Evolutionary conservation across 169 alveolate genomes (phyloP).

Genomic region (Neospora caninum): DNA sequence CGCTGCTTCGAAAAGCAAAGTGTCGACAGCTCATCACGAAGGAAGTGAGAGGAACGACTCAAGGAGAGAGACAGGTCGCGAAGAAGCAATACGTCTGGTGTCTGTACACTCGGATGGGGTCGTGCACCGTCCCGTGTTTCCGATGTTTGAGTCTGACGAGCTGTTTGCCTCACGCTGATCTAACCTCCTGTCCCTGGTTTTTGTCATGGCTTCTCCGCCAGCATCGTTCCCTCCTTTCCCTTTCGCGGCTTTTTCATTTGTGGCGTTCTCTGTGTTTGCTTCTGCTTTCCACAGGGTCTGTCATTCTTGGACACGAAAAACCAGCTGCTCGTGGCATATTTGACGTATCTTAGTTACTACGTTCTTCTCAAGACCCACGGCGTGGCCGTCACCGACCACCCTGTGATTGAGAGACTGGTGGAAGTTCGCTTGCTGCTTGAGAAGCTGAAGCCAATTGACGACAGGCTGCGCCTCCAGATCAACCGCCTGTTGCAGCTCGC

Average conservation of each 20-base stretch:
- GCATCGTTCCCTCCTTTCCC: too few relatives aligned
- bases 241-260: not conserved
- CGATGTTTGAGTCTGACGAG: too few relatives aligned
- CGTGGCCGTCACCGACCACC: conserved; percentile 75
- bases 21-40: conserved; percentile 70
- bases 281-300: conserved; percentile 70
- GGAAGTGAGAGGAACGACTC: conserved; percentile 58
- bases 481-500: conserved; percentile 66
- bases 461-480: conserved; percentile 74
- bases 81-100: too few relatives aligned
- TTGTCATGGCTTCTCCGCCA: too few relatives aligned
- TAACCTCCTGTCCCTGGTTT: too few relatives aligned
- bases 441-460: conserved; percentile 79
- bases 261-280: not conserved
- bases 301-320: conserved; percentile 77
- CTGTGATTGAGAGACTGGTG: conserved; percentile 77
- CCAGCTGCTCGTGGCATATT: conserved; percentile 77
- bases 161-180: too few relatives aligned
- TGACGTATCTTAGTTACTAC: conserved; percentile 77
- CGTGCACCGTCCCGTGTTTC: too few relatives aligned
- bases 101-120: too few relatives aligned
- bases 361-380: conserved; percentile 77
- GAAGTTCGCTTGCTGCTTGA: conserved; percentile 77
- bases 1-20: conserved; percentile 67
- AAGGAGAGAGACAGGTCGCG: too few relatives aligned